These are phyloP conservation scores for Gossypium bickii DNA, from an alignment of 345 rosid genomes.

Conservation along the genomic window DNA sequence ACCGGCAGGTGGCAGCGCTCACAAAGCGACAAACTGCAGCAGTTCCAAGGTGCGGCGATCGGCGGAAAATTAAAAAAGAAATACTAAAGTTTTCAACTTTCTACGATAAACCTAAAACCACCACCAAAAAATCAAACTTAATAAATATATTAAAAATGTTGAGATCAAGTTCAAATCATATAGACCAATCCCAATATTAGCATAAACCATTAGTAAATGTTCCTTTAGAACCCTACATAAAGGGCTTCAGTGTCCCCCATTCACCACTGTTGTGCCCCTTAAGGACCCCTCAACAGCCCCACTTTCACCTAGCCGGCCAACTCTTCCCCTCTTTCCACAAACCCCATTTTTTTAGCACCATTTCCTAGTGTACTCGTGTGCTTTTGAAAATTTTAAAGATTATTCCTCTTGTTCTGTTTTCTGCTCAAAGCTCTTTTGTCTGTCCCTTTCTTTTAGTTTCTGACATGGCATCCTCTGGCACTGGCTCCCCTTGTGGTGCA, in stretches of 20 bases:
- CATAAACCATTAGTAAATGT: constrained; percentile 51
- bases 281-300: constrained; percentile 12
- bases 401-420: constrained; percentile 15
- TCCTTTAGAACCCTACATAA: constrained; percentile 52
- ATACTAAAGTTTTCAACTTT: background rate
- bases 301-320: background rate
- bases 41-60: constrained; percentile 78
- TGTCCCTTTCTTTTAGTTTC: constrained; percentile 4
- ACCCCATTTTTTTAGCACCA: constrained; percentile 26
- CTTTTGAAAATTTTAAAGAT: constrained; percentile 15
- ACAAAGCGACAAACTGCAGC: constrained; percentile 49
- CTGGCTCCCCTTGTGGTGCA: constrained; percentile 69
- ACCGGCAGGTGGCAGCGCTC: constrained; percentile 28
- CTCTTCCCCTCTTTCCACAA: background rate
- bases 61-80: constrained; percentile 39
- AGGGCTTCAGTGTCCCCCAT: constrained; percentile 52
- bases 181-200: constrained; percentile 11
- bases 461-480: constrained; percentile 38
- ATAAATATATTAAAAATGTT: background rate
- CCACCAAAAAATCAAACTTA: constrained; percentile 20
- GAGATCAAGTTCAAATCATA: constrained; percentile 3
- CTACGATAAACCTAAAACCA: background rate
- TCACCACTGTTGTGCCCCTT: constrained; percentile 14
- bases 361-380: constrained; percentile 46
- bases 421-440: constrained; percentile 2